Percentiles rank a stretch among this genome's conserved stretches.
phyloP scores from a whole-genome alignment of 257 asterid species.

The Gardenia jasminoides region DNA sequence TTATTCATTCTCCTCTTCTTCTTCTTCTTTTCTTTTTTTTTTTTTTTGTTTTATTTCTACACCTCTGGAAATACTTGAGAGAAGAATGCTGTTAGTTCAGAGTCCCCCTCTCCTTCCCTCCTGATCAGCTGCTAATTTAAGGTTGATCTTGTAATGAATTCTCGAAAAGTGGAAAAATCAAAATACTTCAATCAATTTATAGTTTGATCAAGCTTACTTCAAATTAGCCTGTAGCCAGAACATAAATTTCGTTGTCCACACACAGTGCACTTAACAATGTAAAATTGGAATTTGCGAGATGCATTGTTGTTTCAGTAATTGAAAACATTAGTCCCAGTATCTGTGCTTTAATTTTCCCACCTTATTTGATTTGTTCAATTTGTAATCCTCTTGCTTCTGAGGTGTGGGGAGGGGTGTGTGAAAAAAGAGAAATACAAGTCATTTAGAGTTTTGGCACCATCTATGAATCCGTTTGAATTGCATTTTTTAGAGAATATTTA shows the following conservation, averaged over 20 bases:
- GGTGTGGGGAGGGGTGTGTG: no score
- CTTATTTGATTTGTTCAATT: not conserved
- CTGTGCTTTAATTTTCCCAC: not conserved
- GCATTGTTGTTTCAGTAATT: not conserved
- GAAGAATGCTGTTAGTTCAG: not conserved
- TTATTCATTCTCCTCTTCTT: not conserved
- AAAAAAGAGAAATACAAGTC: no score
- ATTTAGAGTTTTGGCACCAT: no score
- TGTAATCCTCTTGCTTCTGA: no score
- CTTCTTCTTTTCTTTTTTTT: not conserved
- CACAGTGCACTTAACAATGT: not conserved
- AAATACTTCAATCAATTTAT: not conserved
- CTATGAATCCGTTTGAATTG: no score
- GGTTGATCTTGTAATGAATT: constrained; percentile 1
- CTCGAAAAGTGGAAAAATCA: not conserved
- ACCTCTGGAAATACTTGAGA: not conserved
- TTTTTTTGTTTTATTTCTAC: not conserved
- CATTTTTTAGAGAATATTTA: no score
- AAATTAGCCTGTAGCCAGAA: not conserved
- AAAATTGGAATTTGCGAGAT: not conserved
- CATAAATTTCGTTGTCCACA: not conserved
- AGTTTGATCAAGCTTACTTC: not conserved
- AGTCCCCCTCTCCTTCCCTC: not conserved
- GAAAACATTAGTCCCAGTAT: not conserved
- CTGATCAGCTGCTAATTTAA: not conserved